Evolutionary conservation across 176 grass and related monocot genomes (phyloP), one percentile per base, ranked within the genome.

Genomic region (Ensete ventricosum): DNA sequence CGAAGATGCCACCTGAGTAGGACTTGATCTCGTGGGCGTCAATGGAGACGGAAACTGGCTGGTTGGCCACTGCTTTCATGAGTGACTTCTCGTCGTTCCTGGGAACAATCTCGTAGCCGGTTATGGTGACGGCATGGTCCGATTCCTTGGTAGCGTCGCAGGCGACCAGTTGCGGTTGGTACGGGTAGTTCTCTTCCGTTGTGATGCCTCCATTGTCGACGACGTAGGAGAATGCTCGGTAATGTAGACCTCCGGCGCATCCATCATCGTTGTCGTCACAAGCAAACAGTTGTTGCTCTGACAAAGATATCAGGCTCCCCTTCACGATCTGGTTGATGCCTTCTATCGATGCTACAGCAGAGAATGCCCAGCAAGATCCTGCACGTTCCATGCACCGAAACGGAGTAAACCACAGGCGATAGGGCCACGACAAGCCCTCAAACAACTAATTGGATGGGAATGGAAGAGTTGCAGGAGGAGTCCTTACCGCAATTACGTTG

Each of bases 261-360:
- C 90, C 79, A 9, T 48, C 26, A 73, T 86, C 74, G 69, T 53
- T 29, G 3, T 24, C 8, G 70, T 89, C 83, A 54, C 90, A 92
- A 64, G 89, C 87, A 16, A 92, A 64, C 3, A 92, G 84, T 67
- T 92, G 81, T 62, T 87, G 90, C 87, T 87, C 87, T 1, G 82
- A 92, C 1, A 87, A 55, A 0, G 69, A 73, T 9, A 87, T 51
- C 1, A 86, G 69, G 16, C n/a, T 23, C 4, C 82, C 79, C 0
- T 8, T 92, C 62, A 22, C 77, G 52, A 92, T 92, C 57, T 72
- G 17, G 29, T 75, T 14, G 1, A 92, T 72, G 60, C 90, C 34
- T 76, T 92, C 90, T 10, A 87, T 84, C 60, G 84, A 81, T 3
- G 87, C 90, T 4, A 84, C 54, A 25, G 84, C 53, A 49, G 54